phyloP scores from a whole-genome alignment of 768 basidiomycete genomes.

The Termitomyces sp. region DNA sequence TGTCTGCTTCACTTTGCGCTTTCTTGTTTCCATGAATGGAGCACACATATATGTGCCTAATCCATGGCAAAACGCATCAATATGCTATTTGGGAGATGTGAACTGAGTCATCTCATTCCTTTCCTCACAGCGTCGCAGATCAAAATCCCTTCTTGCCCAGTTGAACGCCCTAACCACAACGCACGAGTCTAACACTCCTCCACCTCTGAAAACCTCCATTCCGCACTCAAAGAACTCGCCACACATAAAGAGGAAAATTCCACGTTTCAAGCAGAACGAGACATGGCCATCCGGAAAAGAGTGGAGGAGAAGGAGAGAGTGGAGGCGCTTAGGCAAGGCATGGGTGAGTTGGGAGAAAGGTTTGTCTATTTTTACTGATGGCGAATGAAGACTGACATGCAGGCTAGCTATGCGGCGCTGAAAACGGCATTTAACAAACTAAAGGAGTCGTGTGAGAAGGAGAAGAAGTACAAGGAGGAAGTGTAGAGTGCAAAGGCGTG shows the following conservation, averaged over 20 bases:
- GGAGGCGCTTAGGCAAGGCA: not conserved
- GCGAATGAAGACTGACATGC: not conserved
- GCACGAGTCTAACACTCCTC: constrained; percentile 9
- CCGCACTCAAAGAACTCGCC: constrained; percentile 7
- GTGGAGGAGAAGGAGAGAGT: constrained; percentile 8
- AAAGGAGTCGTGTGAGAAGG: constrained; percentile 7
- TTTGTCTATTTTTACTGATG: not conserved
- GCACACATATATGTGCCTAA: not conserved
- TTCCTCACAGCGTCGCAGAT: constrained; percentile 5
- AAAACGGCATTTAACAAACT: constrained; percentile 6
- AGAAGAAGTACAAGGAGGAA: constrained; percentile 2
- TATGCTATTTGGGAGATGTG: not conserved
- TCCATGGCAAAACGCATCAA: not conserved
- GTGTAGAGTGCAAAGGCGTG: constrained; percentile 6
- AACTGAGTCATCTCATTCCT: no score
- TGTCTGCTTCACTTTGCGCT: not conserved
- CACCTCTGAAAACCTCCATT: constrained; percentile 2
- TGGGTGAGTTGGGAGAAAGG: constrained; percentile 15
- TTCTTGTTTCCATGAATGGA: not conserved
- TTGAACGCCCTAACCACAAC: constrained; percentile 11
- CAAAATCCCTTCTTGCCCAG: constrained; percentile 7
- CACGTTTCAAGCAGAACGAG: not conserved
- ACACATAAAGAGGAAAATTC: not conserved
- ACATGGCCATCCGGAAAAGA: not conserved
- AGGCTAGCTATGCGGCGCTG: constrained; percentile 13